phyloP scores from a whole-genome alignment of 805 yeast genomes.

The Myxozyma mucilagina region DNA sequence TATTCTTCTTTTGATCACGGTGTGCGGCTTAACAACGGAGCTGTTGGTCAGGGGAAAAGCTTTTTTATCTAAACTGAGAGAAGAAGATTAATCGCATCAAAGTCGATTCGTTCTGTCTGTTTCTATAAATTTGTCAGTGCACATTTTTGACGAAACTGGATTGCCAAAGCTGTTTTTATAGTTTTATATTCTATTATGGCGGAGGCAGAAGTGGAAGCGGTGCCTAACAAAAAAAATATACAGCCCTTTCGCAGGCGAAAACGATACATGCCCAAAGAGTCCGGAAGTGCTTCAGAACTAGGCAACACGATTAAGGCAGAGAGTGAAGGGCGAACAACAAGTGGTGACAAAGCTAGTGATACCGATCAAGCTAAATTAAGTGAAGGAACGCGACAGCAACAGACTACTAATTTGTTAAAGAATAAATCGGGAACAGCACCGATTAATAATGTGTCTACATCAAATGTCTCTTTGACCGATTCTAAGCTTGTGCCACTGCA shows the following conservation, averaged over 20 bases:
- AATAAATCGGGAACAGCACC: no score
- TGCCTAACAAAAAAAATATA: background rate
- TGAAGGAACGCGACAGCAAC: no score
- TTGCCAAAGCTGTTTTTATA: background rate
- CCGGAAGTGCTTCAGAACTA: background rate
- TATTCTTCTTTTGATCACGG: background rate
- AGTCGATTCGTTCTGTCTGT: background rate
- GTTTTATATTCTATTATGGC: background rate
- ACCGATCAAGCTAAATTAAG: no score
- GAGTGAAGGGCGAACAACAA: no score
- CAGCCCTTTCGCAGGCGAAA: background rate
- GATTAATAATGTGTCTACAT: no score
- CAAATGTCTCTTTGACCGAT: background rate
- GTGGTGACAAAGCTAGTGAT: no score
- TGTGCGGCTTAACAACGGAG: background rate
- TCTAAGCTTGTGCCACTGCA: background rate
- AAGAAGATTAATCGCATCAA: background rate
- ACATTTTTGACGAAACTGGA: background rate
- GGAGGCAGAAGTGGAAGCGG: conserved; percentile 1
- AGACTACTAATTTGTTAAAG: no score
- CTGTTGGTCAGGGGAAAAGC: background rate
- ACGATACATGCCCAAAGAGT: background rate
- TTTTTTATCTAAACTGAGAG: background rate
- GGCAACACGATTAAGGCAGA: no score
- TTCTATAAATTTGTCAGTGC: background rate